Evolutionary conservation across 2,329 filamentous ascomycete genomes (phyloP), one percentile per base, ranked within the genome.

Genomic region (Nectriaceae sp.): DNA sequence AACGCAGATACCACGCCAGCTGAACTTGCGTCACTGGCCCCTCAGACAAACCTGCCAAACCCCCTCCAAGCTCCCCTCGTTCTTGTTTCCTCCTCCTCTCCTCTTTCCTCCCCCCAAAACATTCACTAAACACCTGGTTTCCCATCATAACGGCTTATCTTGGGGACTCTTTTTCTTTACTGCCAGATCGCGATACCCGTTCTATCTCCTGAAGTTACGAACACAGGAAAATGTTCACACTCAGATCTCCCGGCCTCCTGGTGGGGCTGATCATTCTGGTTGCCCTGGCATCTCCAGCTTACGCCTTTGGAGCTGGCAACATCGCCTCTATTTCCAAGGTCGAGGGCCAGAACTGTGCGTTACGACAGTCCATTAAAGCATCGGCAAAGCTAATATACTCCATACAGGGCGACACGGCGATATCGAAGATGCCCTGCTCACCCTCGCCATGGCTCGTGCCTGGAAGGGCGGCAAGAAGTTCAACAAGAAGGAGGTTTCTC

Each of bases 361-460:
- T 36, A 13, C 20, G 6, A 29, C 13, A 29, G 24, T 8, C 15
- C 8, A 36, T 36, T 6, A n/a, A 15, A 41, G 33, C 4, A 11
- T 39, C 20, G 8, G 29, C 21, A 33, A 38, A 35, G 40, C 41
- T 21, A n/a, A 42, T 56, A 49, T 42, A 33, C 20, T 20, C 18
- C 44, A 42, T 24, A 11, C 57, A 86, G 82, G 87, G 87, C 87
- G 88, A 57, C 88, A 93, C 79, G 89, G 89, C 64, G 92, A 97
- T 70, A 95, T 97, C 63, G 92, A 96, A 76, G 92, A 97, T 75
- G 87, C 88, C 26, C 83, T 96, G 46, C 82, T 96, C 50, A 85
- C 82, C 51, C 76, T 96, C 21, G 72, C 85, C 40, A 77, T 79
- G 71, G 77, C 77, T 43, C 72, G 68, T 40, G 75, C 74, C 59